These are phyloP conservation scores for Globisporangium mamillatum DNA, from an alignment of 352 stramenopile species.

Conservation along the genomic window DNA sequence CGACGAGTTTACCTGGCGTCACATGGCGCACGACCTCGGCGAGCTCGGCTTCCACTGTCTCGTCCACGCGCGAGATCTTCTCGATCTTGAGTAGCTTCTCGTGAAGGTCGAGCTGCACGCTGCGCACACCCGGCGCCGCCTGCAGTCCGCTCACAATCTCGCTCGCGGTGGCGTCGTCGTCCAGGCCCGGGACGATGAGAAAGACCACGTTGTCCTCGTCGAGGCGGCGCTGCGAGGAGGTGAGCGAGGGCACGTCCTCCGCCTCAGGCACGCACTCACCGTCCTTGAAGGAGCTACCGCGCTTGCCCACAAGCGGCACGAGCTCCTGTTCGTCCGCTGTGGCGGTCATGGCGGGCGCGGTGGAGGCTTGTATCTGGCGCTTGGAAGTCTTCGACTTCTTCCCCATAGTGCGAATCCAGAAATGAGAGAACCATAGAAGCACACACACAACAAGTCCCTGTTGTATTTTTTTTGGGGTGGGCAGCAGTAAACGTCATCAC, in stretches of 20 bases:
- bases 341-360: not conserved
- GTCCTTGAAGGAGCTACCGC: conserved; percentile 25
- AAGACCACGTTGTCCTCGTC: conserved; percentile 72
- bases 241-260: conserved; percentile 72
- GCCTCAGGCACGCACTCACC: conserved; percentile 56
- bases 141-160: conserved; percentile 39
- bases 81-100: conserved; percentile 74
- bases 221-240: conserved; percentile 45
- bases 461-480: not conserved
- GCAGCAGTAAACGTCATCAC: not conserved
- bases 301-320: conserved; percentile 6
- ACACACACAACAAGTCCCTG: not conserved
- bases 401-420: conserved; percentile 10
- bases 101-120: conserved; percentile 55
- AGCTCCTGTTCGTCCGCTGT: conserved; percentile 17
- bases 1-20: conserved; percentile 44
- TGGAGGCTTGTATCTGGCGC: not conserved
- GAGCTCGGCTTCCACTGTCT: conserved; percentile 47
- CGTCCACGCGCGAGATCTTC: conserved; percentile 33
- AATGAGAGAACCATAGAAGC: conserved; percentile 10
- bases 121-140: conserved; percentile 28
- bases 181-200: conserved; percentile 58
- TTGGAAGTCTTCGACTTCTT: conserved; percentile 11
- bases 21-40: conserved; percentile 51
- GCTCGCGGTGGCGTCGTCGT: conserved; percentile 19